Percentiles rank a stretch among this genome's conserved stretches.
phyloP scores from a whole-genome alignment of 179 eudicot genomes.

The Corrigiola litoralis region DNA sequence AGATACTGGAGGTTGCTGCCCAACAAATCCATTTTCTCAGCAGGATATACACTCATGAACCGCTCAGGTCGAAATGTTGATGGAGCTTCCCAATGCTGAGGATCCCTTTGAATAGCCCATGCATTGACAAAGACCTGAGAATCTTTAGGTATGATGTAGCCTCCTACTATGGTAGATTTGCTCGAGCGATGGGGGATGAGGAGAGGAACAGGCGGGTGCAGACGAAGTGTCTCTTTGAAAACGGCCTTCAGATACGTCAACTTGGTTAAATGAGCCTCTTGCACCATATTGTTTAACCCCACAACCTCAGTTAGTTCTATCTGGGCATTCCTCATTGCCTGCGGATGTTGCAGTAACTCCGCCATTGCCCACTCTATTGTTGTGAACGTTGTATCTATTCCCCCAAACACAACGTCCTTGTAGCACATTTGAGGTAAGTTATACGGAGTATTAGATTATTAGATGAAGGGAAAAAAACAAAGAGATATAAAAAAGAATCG shows the following conservation, averaged over 20 bases:
- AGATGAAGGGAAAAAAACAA: no score
- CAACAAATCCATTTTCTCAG: neutral
- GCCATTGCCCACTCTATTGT: constrained; percentile 52
- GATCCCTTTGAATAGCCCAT: constrained; percentile 59
- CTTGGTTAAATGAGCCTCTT: constrained; percentile 42
- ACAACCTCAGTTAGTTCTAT: constrained; percentile 15
- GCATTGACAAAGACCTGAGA: constrained; percentile 31
- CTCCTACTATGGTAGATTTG: constrained; percentile 15
- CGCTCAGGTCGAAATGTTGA: constrained; percentile 45
- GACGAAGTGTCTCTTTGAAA: constrained; percentile 44
- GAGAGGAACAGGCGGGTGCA: constrained; percentile 34
- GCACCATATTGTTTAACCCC: constrained; percentile 26
- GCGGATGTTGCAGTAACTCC: constrained; percentile 40
- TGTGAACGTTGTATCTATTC: constrained; percentile 50
- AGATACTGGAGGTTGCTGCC: constrained; percentile 31
- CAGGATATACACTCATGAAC: constrained; percentile 20
- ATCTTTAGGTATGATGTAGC: constrained; percentile 14
- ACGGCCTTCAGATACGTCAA: constrained; percentile 43
- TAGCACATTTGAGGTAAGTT: no score
- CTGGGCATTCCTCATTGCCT: constrained; percentile 31
- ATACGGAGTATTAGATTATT: no score
- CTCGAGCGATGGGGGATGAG: constrained; percentile 19
- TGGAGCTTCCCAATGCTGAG: constrained; percentile 43
- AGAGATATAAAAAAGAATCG: no score
- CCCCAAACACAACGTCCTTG: constrained; percentile 26